Percentiles rank a stretch among this genome's conserved stretches.
These are phyloP conservation scores for Protomyces macrosporus DNA, from an alignment of 1,139 yeast genomes.

Conservation along the genomic window DNA sequence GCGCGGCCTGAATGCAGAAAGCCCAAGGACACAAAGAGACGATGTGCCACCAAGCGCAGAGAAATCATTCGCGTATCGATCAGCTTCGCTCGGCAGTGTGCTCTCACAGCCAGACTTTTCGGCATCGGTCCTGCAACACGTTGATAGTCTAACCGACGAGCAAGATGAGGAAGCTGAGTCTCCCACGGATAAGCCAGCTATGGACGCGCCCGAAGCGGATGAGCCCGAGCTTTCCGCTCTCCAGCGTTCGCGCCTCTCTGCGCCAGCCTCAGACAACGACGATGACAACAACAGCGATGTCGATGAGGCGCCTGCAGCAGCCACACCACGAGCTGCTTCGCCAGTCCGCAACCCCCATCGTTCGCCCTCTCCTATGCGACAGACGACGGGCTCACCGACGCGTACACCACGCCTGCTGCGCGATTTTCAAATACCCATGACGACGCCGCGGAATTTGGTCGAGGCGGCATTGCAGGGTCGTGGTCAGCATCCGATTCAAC, in stretches of 20 bases:
- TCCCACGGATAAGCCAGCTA: not conserved
- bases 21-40: not conserved
- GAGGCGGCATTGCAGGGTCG: conserved; percentile 9
- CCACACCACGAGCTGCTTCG: not conserved
- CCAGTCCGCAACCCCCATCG: not conserved
- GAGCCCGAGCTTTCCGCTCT: not conserved
- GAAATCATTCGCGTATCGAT: not conserved
- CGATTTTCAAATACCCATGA: conserved; percentile 14
- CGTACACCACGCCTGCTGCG: conserved; percentile 16
- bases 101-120: conserved; percentile 20
- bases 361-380: not conserved
- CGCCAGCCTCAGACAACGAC: not conserved
- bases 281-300: not conserved
- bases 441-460: conserved; percentile 10
- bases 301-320: not conserved
- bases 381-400: not conserved
- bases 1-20: not conserved
- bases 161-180: not conserved
- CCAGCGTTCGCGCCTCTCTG: not conserved
- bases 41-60: not conserved
- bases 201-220: not conserved
- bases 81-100: conserved; percentile 9
- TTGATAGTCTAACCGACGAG: not conserved
- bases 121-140: conserved; percentile 9
- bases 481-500: conserved; percentile 4